Conservation (phyloP, 257 asterid species). For the Solanum paucissectum region DNA sequence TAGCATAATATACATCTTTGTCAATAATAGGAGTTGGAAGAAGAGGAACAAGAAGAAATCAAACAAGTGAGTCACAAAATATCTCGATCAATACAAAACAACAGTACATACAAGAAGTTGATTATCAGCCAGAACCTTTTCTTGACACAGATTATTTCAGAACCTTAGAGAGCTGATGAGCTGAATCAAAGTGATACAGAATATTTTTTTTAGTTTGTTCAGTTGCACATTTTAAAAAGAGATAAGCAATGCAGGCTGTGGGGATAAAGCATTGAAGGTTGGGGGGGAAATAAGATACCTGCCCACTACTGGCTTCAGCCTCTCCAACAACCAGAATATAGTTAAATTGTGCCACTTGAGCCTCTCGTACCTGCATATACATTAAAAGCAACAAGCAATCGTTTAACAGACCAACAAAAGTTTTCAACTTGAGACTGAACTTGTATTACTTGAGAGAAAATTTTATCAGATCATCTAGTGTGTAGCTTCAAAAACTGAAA, state of each 20-base stretch:
- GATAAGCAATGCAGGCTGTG: background rate
- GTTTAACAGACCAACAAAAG: background rate
- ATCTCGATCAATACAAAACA: background rate
- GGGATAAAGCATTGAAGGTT: background rate
- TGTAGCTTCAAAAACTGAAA: background rate
- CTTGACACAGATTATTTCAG: background rate
- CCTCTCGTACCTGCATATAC: slow-evolving; percentile 75
- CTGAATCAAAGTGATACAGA: background rate
- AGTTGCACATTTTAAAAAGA: background rate
- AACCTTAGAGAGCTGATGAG: slow-evolving; percentile 15
- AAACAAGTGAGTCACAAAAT: background rate
- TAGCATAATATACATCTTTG: background rate
- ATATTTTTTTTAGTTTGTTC: background rate
- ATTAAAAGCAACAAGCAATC: background rate
- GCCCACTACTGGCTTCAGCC: slow-evolving; percentile 63
- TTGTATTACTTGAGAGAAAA: background rate
- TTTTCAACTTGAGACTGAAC: background rate
- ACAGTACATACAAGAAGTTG: background rate
- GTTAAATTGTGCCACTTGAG: slow-evolving; percentile 91
- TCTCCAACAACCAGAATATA: slow-evolving; percentile 94
- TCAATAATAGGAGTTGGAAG: background rate
- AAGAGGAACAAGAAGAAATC: background rate
- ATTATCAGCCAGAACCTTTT: background rate
- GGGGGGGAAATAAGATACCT: background rate
- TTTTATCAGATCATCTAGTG: background rate